Evolutionary conservation across 1,284 basidiomycete genomes (phyloP), one percentile per base, ranked within the genome.

Genomic region (Trametes sp.): DNA sequence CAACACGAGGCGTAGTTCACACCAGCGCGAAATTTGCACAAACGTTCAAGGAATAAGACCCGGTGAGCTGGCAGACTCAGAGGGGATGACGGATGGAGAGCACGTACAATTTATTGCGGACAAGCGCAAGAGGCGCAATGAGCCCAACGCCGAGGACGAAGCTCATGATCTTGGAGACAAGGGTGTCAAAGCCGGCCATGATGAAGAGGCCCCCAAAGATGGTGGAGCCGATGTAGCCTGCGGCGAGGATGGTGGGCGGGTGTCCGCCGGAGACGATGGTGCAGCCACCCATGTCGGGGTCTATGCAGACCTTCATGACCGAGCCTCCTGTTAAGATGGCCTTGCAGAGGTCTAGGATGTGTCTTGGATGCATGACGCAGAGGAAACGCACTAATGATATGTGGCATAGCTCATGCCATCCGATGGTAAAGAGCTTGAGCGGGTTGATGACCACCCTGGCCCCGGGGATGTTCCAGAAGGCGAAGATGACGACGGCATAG

Each of bases 371-470:
- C n/a, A 33, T 52, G 54, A 19, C 54, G 42, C 1, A 45, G 41
- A 59, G 44, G 50, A 62, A 24, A 79, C 88, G 62, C 68, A 93
- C 92, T 52, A 86, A 84, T 58, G 82, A 80, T 73, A 93, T 89
- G 74, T 94, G 92, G 72, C 89, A 94, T n/a, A 93, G 79, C 72
- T 94, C 92, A 72, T 94, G 92, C 84, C 86, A 91, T 42, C 92
- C 92, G 66, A 94, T 93, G 54, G 91, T 91, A 71, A 94, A 89
- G 28, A 94, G 79, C 74, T 94, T 94, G 68, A 94, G 81, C 8
- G 92, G 92, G 70, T 86, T 92, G 70, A 93, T 92, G 75, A 91
- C 70, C 67, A 86, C 84, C 57, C 91, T 82, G 41, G 88, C 86
- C 61, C 88, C 85, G 10, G 92, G 91, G 55, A 93, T 89, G 73